Evolutionary conservation across 2,329 filamentous ascomycete genomes (phyloP), one percentile per base, ranked within the genome.

Genomic region (Colletotrichum truncatum): DNA sequence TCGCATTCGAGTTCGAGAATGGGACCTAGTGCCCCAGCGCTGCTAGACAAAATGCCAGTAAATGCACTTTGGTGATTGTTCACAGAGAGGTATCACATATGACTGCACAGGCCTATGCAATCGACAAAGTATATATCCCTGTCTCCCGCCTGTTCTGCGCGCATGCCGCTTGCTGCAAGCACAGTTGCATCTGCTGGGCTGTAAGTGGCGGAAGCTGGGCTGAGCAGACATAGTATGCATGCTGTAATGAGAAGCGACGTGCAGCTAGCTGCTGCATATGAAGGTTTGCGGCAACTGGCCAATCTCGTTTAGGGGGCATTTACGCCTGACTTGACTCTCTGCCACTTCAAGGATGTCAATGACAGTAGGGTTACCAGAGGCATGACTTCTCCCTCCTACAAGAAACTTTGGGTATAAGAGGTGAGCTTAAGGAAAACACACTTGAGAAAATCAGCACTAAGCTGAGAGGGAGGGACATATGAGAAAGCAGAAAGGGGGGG

Each of bases 281-380:
- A 30, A 32, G 49, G 65, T 61, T 56, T 66, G 65, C 43, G 48
- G 30, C 49, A 25, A 32, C 32, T 45, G 51, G 49, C 65, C 65
- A 67, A 66, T 67, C 55, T 55, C 23, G 38, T n/a, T 57, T 18
- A 49, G 11, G 25, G 46, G 34, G 36, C 59, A 46, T 25, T 39
- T 55, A 14, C 65, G 65, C 61, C 65, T 67, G 65, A 67, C 62
- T 66, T 36, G 64, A 30, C 30, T 46, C 46, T 63, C 64, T 57
- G 58, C 64, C 51, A 66, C 59, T 66, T 48, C 59, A 45, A 66
- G 64, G n/a, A 58, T 45, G 64, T 58, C 59, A 66, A 58, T 66
- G 64, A 59, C 39, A 39, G 53, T 21, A 46, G 30, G 28, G 32
- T 51, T 53, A 60, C 59, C 43, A 41, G 26, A 45, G 56, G 36